Evolutionary conservation across 768 basidiomycete genomes (phyloP), one percentile per base, ranked within the genome.

Genomic region (Russula olivacea): DNA sequence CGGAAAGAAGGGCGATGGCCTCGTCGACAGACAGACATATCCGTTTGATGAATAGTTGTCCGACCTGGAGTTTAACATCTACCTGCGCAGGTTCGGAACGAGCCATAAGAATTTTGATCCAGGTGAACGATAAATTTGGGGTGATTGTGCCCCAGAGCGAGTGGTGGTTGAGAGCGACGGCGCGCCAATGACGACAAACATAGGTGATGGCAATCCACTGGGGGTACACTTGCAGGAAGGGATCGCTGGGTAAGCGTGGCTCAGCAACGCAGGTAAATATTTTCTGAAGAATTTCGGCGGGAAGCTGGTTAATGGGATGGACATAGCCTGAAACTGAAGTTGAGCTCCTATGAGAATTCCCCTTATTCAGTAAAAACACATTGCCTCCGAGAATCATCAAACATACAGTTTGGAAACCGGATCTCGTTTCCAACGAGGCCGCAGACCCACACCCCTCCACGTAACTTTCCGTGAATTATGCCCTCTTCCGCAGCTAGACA

Each of bases 141-240:
- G 58, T 59, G 30, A 65, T 56, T 11, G 15, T 15, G 11, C 48
- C 51, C 64, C 64, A 65, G 10, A 65, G 64, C 14, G 49, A 57
- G 14, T 49, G 59, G 34, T 65, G 55, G 21, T 47, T 41, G 55
- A 65, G 55, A 21, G 61, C 55, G 51, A 53, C 50, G 11, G 40
- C 50, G 25, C 61, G 64, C 64, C 64, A 65, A 30, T 57, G n/a
- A 23, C 61, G 61, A 12, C 61, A 57, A 19, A 65, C 64, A 47
- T 65, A 56, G 19, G 64, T 65, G 41, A 65, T 51, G 10, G 36
- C 6, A 32, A 65, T 63, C 64, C 64, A 65, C n/a, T 57, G 55
- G 25, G 63, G 63, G 21, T 50, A 59, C 38, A 49, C 45, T 48
- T 36, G 47, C 21, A 21, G 45, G 40, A 43, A 55, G 30, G 52